A percentile compares a stretch with the other conserved stretches of the same genome.
Evolutionary conservation across 768 basidiomycete species (phyloP).

Genomic region (Amanita subjunquillea): DNA sequence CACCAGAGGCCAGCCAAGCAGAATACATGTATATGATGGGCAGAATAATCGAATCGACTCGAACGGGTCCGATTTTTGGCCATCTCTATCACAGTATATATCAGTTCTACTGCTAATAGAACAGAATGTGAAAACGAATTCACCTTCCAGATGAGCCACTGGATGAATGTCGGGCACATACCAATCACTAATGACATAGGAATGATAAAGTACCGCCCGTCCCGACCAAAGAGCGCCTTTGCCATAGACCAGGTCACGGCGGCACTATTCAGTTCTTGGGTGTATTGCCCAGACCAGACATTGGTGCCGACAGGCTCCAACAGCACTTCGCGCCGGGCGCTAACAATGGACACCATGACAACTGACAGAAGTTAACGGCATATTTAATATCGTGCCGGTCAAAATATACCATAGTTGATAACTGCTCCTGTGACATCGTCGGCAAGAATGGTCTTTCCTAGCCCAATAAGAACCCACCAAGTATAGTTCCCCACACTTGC

Average conservation of each 20-base stretch:
- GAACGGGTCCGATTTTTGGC: constrained; percentile 42
- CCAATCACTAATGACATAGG: constrained; percentile 46
- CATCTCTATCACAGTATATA: constrained; percentile 23
- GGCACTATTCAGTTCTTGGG: constrained; percentile 43
- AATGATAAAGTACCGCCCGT: constrained; percentile 46
- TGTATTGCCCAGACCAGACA: constrained; percentile 47
- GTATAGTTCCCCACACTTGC: constrained; percentile 56
- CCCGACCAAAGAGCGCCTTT: constrained; percentile 41
- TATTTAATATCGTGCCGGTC: neutral
- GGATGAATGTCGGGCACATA: constrained; percentile 38
- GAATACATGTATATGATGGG: constrained; percentile 46
- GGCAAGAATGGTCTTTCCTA: too few relatives aligned
- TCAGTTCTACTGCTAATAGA: neutral
- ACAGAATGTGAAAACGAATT: too few relatives aligned
- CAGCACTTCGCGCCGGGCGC: constrained; percentile 42
- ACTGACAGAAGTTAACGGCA: constrained; percentile 18
- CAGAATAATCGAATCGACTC: constrained; percentile 38
- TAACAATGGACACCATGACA: constrained; percentile 49
- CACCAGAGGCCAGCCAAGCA: constrained; percentile 36
- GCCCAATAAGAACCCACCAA: constrained; percentile 23
- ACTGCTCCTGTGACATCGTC: constrained; percentile 19
- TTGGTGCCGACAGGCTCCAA: constrained; percentile 44
- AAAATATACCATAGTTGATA: constrained; percentile 24
- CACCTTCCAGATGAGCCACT: constrained; percentile 46
- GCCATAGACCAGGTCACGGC: constrained; percentile 60